Evolutionary conservation across 495 filamentous ascomycete genomes (phyloP).

Genomic region (Trichoderma virens): DNA sequence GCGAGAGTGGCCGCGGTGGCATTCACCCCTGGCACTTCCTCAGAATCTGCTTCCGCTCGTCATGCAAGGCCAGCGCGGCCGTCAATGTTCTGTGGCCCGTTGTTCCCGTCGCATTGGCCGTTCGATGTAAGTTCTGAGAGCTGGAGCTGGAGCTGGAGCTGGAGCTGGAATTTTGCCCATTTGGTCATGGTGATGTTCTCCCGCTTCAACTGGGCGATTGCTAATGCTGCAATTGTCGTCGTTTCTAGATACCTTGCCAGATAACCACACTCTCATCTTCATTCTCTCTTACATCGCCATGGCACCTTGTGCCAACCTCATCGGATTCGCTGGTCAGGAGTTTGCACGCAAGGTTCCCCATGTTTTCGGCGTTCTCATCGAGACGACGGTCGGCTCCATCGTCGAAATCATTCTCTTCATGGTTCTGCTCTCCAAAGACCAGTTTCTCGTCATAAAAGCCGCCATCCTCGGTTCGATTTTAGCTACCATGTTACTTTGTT

Average conservation of each 20-base stretch:
- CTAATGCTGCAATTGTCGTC: neutral
- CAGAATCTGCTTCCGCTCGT: conserved; percentile 33
- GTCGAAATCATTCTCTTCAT: conserved; percentile 84
- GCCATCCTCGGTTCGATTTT: conserved; percentile 77
- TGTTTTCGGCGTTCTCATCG: conserved; percentile 67
- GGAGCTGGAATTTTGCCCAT: no score
- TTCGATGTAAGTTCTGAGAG: conserved; percentile 22
- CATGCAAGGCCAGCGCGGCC: conserved; percentile 28
- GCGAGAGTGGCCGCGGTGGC: conserved; percentile 39
- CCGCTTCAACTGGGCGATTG: neutral
- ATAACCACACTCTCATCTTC: conserved; percentile 44
- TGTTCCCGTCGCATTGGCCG: conserved; percentile 43
- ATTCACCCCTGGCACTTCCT: conserved; percentile 36
- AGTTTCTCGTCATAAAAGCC: conserved; percentile 69
- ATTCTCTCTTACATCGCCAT: conserved; percentile 51
- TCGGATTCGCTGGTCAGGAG: conserved; percentile 80
- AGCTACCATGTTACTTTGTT: conserved; percentile 67
- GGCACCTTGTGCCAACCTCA: conserved; percentile 79
- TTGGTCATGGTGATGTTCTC: no score
- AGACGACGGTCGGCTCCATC: conserved; percentile 62
- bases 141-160: neutral
- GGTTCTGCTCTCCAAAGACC: conserved; percentile 48
- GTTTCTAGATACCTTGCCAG: conserved; percentile 15
- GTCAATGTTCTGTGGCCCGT: conserved; percentile 50
- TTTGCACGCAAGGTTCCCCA: conserved; percentile 71